Conservation (phyloP, 768 basidiomycete species). For the Trametes coccinea region DNA sequence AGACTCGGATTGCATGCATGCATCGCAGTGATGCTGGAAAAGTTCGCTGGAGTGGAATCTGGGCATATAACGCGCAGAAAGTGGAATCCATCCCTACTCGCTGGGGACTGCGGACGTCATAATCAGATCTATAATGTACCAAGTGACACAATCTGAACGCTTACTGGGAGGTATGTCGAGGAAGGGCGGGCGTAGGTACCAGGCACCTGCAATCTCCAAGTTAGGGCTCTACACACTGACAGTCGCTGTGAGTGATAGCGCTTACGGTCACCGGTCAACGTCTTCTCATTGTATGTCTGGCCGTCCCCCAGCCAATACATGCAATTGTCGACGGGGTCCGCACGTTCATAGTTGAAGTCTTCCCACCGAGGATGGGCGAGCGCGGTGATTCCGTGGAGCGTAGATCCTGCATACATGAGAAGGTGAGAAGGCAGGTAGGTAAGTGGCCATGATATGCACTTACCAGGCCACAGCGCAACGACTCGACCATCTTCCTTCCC, state of each 20-base stretch:
- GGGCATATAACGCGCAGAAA: no score
- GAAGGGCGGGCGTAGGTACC: slow-evolving; percentile 24
- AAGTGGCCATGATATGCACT: not conserved
- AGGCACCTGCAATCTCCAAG: slow-evolving; percentile 11
- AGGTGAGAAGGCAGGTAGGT: no score
- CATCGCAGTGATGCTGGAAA: no score
- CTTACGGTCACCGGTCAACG: slow-evolving; percentile 34
- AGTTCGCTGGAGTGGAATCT: no score
- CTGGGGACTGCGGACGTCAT: no score
- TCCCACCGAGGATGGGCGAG: slow-evolving; percentile 61
- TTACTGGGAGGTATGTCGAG: slow-evolving; percentile 23
- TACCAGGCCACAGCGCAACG: slow-evolving; percentile 61
- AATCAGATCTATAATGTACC: no score
- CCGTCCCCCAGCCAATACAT: slow-evolving; percentile 63
- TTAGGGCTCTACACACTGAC: not conserved
- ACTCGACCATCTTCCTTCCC: slow-evolving; percentile 57
- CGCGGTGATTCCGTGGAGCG: slow-evolving; percentile 47
- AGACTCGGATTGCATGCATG: no score
- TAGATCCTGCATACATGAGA: slow-evolving; percentile 38
- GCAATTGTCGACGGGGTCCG: slow-evolving; percentile 46
- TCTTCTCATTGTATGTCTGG: slow-evolving; percentile 50
- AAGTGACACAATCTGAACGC: not conserved
- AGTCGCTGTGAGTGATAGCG: not conserved
- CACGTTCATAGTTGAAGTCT: slow-evolving; percentile 52
- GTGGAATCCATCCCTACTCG: no score